Evolutionary conservation across 2,329 filamentous ascomycete species (phyloP).

Genomic region (Ophiocordyceps camponoti-saundersi): DNA sequence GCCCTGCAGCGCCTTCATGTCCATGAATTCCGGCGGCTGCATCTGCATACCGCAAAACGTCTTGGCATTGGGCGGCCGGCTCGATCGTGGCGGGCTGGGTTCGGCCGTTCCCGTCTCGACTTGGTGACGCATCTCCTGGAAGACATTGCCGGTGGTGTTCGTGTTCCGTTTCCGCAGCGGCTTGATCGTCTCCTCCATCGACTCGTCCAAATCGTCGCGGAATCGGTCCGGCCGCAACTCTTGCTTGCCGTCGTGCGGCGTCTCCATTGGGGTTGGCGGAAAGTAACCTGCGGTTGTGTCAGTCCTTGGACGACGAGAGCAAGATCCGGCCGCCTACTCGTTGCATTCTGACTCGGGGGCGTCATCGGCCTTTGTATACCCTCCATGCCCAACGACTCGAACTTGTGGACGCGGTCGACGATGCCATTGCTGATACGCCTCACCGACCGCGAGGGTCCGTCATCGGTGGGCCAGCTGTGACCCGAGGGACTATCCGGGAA

Average conservation of each 20-base stretch:
- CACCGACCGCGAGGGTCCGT: conserved; percentile 24
- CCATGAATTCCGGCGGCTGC: conserved; percentile 39
- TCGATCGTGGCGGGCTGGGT: conserved; percentile 39
- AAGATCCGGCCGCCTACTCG: conserved; percentile 27
- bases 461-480: conserved; percentile 34
- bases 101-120: conserved; percentile 30
- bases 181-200: conserved; percentile 50
- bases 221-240: conserved; percentile 31
- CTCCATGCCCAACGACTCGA: conserved; percentile 33
- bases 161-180: conserved; percentile 27
- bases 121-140: conserved; percentile 41
- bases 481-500: conserved; percentile 29
- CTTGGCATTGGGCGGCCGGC: conserved; percentile 26
- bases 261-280: conserved; percentile 51
- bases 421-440: conserved; percentile 43
- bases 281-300: conserved; percentile 31
- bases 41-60: conserved; percentile 32
- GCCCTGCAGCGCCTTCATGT: conserved; percentile 28
- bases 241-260: conserved; percentile 36
- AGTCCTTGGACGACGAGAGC: background rate
- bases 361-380: conserved; percentile 37
- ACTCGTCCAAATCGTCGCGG: conserved; percentile 44
- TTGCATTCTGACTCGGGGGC: conserved; percentile 41
- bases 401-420: conserved; percentile 41
- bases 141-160: conserved; percentile 30